Conservation (phyloP, 331 rosid species). For the Prunus yedoensis region DNA sequence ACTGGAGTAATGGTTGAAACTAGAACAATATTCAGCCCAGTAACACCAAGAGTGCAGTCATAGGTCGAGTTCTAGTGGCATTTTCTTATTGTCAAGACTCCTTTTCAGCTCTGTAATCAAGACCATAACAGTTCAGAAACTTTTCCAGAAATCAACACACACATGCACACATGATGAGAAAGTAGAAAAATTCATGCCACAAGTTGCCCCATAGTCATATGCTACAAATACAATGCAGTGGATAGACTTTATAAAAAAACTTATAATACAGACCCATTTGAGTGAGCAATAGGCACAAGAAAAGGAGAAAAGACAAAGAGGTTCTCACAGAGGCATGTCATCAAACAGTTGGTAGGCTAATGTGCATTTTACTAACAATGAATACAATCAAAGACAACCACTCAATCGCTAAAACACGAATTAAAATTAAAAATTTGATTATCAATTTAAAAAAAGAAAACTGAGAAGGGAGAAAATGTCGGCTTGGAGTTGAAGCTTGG, state of each 20-base stretch:
- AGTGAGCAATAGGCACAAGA: background rate
- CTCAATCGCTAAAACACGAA: no score
- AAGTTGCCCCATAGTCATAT: no score
- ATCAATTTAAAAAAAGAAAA: no score
- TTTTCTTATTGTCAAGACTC: constrained; percentile 27
- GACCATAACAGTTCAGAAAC: background rate
- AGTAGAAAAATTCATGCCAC: no score
- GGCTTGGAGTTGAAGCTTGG: no score
- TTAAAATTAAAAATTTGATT: no score
- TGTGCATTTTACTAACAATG: no score
- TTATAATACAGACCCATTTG: background rate
- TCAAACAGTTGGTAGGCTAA: background rate
- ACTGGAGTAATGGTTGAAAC: constrained; percentile 74
- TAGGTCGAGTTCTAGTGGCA: constrained; percentile 87
- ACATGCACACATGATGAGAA: background rate
- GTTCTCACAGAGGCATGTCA: constrained; percentile 4
- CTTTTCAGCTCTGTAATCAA: constrained; percentile 34
- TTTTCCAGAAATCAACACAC: background rate
- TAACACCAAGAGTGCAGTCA: constrained; percentile 78
- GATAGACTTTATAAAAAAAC: background rate
- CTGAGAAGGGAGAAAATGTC: no score
- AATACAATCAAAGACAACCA: no score
- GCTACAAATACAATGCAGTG: background rate
- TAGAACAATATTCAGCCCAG: constrained; percentile 59
- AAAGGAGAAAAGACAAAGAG: background rate